Conservation (phyloP, 176 grass and related monocot genomes). For the Guadua angustifolia region DNA sequence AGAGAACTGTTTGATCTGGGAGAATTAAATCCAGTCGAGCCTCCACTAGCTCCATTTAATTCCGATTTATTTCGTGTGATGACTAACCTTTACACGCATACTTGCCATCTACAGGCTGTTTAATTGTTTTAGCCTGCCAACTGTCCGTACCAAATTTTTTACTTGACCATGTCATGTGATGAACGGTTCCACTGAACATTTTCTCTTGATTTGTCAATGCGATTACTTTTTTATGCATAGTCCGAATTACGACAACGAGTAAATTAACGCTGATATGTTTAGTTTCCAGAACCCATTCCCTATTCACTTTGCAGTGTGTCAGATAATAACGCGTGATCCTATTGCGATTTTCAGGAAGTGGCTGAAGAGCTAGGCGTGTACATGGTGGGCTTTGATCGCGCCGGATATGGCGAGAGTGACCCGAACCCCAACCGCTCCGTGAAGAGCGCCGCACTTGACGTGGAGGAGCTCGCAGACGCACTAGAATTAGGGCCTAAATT, state of each 20-base stretch:
- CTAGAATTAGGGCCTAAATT: conserved; percentile 65
- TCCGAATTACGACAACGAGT: background rate
- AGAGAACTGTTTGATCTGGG: background rate
- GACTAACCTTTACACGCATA: background rate
- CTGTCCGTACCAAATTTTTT: background rate
- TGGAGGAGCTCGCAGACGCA: conserved; percentile 66
- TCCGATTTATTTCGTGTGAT: background rate
- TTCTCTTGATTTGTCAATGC: background rate
- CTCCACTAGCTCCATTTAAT: background rate
- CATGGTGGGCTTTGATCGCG: conserved; percentile 80
- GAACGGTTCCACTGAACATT: background rate
- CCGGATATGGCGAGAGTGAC: conserved; percentile 71
- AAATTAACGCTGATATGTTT: background rate
- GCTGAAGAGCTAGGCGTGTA: conserved; percentile 71
- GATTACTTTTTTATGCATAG: too few relatives aligned
- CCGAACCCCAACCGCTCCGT: conserved; percentile 66
- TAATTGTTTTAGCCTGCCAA: background rate
- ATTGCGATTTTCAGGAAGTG: conserved; percentile 49
- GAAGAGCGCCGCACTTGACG: conserved; percentile 55
- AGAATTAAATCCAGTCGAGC: background rate
- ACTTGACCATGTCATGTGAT: background rate
- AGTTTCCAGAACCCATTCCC: background rate
- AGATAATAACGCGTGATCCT: background rate
- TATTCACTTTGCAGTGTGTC: background rate
- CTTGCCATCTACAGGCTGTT: background rate